Evolutionary conservation across 768 basidiomycete genomes (phyloP).

Genomic region (Heimioporus sp.): DNA sequence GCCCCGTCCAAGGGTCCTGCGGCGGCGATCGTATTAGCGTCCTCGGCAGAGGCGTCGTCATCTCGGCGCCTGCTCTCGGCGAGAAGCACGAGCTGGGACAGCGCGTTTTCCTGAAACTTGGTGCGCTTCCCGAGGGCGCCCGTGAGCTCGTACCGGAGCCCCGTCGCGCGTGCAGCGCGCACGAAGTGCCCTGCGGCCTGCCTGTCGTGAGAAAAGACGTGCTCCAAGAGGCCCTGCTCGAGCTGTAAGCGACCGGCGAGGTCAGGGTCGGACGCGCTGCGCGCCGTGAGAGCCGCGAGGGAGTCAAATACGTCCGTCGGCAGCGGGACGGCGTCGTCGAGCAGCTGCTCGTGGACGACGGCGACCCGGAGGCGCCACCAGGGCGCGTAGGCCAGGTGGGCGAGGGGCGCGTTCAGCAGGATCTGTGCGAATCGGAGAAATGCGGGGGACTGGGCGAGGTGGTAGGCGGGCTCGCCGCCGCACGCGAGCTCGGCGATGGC

Average conservation of each 20-base stretch:
- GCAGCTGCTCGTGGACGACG: slow-evolving; percentile 65
- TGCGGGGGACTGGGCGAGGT: slow-evolving; percentile 66
- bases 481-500: slow-evolving; percentile 76
- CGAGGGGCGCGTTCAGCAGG: slow-evolving; percentile 54
- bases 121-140: slow-evolving; percentile 93
- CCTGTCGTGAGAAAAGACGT: slow-evolving; percentile 74
- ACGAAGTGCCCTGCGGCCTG: slow-evolving; percentile 75
- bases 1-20: slow-evolving; percentile 6
- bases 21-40: background rate
- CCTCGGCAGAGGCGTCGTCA: slow-evolving; percentile 3
- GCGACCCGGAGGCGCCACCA: slow-evolving; percentile 88
- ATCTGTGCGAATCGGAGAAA: slow-evolving; percentile 77
- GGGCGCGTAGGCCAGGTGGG: slow-evolving; percentile 46
- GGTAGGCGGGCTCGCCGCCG: slow-evolving; percentile 94
- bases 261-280: slow-evolving; percentile 53
- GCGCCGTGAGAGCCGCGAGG: slow-evolving; percentile 40
- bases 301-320: slow-evolving; percentile 40
- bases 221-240: slow-evolving; percentile 78
- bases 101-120: slow-evolving; percentile 83
- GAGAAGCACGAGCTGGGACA: slow-evolving; percentile 89
- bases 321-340: slow-evolving; percentile 80
- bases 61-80: slow-evolving; percentile 73
- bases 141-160: slow-evolving; percentile 85
- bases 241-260: slow-evolving; percentile 66
- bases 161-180: slow-evolving; percentile 70